These are phyloP conservation scores for Hyaloscypha variabilis DNA, from an alignment of 495 filamentous ascomycete genomes.

Conservation along the genomic window DNA sequence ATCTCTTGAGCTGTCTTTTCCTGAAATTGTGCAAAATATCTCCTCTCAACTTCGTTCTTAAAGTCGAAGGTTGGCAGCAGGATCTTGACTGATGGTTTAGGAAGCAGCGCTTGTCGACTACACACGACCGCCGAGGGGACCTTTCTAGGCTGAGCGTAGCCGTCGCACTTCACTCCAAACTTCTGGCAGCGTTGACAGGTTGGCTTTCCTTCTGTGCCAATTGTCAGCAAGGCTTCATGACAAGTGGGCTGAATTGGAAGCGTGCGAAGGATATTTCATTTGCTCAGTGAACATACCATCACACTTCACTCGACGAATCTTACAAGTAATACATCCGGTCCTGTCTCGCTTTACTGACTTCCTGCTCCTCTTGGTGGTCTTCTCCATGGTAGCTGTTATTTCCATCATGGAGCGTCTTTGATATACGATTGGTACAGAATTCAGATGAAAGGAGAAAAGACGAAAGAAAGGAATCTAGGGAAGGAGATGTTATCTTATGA, in stretches of 20 bases:
- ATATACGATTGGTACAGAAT: neutral
- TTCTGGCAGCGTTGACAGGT: neutral
- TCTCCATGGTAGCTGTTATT: neutral
- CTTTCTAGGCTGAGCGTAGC: neutral
- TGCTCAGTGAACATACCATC: neutral
- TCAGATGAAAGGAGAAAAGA: neutral
- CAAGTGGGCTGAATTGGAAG: neutral
- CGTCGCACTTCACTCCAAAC: neutral
- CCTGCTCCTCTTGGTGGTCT: neutral
- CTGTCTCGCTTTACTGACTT: neutral
- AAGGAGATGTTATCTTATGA: neutral
- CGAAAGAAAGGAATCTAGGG: neutral
- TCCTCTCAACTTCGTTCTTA: neutral
- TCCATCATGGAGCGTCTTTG: constrained; percentile 4
- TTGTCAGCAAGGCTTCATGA: neutral
- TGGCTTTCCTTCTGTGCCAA: neutral
- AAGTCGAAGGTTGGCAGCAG: neutral
- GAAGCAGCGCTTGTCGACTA: neutral
- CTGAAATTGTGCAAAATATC: neutral
- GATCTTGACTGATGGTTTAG: neutral
- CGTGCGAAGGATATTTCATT: neutral
- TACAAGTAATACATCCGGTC: neutral
- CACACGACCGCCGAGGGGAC: neutral
- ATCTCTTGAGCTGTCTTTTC: neutral
- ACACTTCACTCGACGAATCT: neutral